phyloP scores from a whole-genome alignment of 1,139 yeast genomes.

The Yamadazyma mexicana region DNA sequence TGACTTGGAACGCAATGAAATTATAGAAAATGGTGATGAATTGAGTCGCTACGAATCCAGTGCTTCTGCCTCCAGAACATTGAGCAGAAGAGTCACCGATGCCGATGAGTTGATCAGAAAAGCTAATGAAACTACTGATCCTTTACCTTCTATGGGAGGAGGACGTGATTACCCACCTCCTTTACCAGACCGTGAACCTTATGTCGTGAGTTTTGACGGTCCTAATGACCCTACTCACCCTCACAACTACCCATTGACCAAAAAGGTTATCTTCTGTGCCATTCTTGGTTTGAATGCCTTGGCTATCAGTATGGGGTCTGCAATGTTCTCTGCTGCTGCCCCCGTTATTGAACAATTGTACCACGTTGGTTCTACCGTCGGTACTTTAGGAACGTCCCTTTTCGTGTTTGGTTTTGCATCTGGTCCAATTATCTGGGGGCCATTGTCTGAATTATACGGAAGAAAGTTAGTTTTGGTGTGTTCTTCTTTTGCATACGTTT shows the following conservation, averaged over 20 bases:
- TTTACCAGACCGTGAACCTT: slow-evolving; percentile 31
- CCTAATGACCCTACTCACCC: slow-evolving; percentile 47
- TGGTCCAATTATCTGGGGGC: slow-evolving; percentile 43
- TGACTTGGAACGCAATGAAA: slow-evolving; percentile 4
- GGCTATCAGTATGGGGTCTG: slow-evolving; percentile 48
- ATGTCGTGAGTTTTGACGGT: slow-evolving; percentile 42
- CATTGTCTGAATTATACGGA: slow-evolving; percentile 39
- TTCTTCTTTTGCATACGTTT: slow-evolving; percentile 28
- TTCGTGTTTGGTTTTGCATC: slow-evolving; percentile 42
- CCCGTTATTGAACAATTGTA: slow-evolving; percentile 21
- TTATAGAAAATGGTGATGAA: slow-evolving; percentile 22
- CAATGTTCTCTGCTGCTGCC: slow-evolving; percentile 33
- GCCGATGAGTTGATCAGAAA: slow-evolving; percentile 27
- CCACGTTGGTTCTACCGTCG: slow-evolving; percentile 30
- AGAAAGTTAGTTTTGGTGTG: slow-evolving; percentile 29
- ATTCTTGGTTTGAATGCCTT: slow-evolving; percentile 32
- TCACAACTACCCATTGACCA: slow-evolving; percentile 38
- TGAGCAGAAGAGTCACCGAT: slow-evolving; percentile 34
- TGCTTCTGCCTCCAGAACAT: slow-evolving; percentile 25
- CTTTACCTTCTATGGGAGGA: slow-evolving; percentile 30
- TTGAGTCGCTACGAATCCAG: slow-evolving; percentile 27
- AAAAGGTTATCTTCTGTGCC: slow-evolving; percentile 26
- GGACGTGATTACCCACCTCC: slow-evolving; percentile 35
- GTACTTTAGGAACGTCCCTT: slow-evolving; percentile 37
- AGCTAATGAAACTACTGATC: slow-evolving; percentile 27